Percentiles rank a stretch among this genome's conserved stretches.
Evolutionary conservation across 2,329 filamentous ascomycete species (phyloP).

Genomic region (Zymoseptoria crescenta): DNA sequence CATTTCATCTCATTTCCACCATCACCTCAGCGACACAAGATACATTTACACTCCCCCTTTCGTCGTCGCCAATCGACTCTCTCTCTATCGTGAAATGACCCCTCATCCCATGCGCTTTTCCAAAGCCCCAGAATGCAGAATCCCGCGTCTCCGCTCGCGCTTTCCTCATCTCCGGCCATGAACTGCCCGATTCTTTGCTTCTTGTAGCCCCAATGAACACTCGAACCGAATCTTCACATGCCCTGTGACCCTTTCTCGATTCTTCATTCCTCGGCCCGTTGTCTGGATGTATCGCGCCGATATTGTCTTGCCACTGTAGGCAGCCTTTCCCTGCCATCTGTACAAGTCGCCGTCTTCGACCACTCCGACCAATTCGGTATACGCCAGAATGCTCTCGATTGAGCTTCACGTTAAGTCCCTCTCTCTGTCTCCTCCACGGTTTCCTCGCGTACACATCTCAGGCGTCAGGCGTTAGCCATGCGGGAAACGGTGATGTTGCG

Average conservation of each 20-base stretch:
- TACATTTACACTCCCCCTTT: no score
- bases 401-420: not conserved
- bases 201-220: not conserved
- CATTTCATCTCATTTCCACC: no score
- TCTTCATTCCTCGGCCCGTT: not conserved
- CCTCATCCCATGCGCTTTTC: no score
- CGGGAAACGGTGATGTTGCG: not conserved
- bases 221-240: not conserved
- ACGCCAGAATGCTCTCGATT: not conserved
- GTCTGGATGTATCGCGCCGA: not conserved
- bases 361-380: not conserved
- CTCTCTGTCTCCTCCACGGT: not conserved
- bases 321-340: not conserved
- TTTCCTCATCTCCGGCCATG: no score
- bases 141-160: no score
- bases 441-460: no score
- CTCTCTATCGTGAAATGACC: no score
- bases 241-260: not conserved
- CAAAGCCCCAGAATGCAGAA: no score
- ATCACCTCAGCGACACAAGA: no score
- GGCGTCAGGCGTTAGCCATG: not conserved
- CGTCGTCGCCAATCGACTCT: no score
- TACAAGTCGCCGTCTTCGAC: not conserved
- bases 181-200: no score
- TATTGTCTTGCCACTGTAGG: not conserved